These are phyloP conservation scores for Rubia peregrina DNA, from an alignment of 305 asterid genomes.

Conservation along the genomic window DNA sequence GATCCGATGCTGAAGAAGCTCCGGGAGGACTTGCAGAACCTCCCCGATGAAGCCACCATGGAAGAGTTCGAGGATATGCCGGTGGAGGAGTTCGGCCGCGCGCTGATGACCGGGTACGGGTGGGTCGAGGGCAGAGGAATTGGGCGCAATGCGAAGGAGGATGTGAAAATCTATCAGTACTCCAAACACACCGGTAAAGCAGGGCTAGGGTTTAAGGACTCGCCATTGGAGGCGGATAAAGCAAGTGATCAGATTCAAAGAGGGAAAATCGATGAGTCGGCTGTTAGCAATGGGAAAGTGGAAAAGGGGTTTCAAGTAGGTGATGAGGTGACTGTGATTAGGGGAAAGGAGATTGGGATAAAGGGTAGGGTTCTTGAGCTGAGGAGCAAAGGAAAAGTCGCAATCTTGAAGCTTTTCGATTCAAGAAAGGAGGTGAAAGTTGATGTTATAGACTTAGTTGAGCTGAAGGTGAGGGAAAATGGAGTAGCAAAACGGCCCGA, in stretches of 20 bases:
- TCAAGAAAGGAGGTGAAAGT: constrained; percentile 44
- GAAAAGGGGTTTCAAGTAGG: constrained; percentile 38
- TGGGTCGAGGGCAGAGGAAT: constrained; percentile 73
- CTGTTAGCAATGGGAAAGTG: constrained; percentile 10
- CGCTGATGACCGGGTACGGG: constrained; percentile 60
- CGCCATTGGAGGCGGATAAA: constrained; percentile 20
- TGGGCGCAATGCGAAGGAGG: constrained; percentile 65
- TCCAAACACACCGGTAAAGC: constrained; percentile 55
- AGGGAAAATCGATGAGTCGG: constrained; percentile 10
- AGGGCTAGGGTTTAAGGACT: constrained; percentile 54
- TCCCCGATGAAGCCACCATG: constrained; percentile 49
- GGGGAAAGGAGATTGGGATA: constrained; percentile 61
- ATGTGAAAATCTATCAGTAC: constrained; percentile 46
- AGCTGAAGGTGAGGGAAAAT: constrained; percentile 58
- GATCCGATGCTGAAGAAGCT: constrained; percentile 44
- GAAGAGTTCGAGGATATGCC: constrained; percentile 65
- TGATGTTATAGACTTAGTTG: constrained; percentile 41
- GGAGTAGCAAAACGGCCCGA: constrained; percentile 11
- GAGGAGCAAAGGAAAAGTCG: constrained; percentile 36
- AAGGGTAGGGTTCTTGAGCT: constrained; percentile 55
- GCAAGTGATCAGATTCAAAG: background rate
- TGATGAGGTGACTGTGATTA: constrained; percentile 51
- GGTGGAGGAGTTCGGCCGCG: constrained; percentile 58
- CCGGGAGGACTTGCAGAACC: constrained; percentile 53
- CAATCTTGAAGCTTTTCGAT: constrained; percentile 44